Evolutionary conservation across 768 basidiomycete species (phyloP).

Genomic region (Mycena polygramma): DNA sequence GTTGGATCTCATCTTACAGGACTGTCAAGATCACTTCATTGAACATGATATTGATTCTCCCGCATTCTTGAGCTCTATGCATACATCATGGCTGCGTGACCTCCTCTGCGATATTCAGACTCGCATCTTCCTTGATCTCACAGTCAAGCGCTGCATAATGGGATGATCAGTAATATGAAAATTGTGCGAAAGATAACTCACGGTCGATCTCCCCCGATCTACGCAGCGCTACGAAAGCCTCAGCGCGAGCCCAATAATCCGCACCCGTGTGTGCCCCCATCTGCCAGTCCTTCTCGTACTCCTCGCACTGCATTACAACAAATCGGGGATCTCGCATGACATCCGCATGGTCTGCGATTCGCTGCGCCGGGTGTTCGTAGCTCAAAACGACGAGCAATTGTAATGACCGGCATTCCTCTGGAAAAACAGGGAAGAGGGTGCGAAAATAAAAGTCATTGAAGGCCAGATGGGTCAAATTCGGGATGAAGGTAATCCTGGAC

Average conservation of each 20-base stretch:
- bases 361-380: too few relatives aligned
- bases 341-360: neutral
- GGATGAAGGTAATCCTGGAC: neutral
- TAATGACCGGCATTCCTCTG: neutral
- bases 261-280: neutral
- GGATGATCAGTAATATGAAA: neutral
- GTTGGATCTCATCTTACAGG: too few relatives aligned
- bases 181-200: neutral
- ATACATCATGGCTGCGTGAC: too few relatives aligned
- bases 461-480: neutral
- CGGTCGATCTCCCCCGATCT: neutral
- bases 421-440: neutral
- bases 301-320: neutral
- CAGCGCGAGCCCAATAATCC: neutral
- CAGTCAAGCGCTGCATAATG: neutral
- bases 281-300: conserved; percentile 10
- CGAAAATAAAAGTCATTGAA: neutral
- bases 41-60: too few relatives aligned
- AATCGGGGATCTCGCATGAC: neutral
- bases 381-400: neutral
- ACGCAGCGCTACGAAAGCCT: neutral
- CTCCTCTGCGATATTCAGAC: neutral
- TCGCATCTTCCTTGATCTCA: neutral
- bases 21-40: too few relatives aligned
- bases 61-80: too few relatives aligned